These are phyloP conservation scores for Leishmania lainsoni DNA, from an alignment of 208 protist species.

Conservation along the genomic window DNA sequence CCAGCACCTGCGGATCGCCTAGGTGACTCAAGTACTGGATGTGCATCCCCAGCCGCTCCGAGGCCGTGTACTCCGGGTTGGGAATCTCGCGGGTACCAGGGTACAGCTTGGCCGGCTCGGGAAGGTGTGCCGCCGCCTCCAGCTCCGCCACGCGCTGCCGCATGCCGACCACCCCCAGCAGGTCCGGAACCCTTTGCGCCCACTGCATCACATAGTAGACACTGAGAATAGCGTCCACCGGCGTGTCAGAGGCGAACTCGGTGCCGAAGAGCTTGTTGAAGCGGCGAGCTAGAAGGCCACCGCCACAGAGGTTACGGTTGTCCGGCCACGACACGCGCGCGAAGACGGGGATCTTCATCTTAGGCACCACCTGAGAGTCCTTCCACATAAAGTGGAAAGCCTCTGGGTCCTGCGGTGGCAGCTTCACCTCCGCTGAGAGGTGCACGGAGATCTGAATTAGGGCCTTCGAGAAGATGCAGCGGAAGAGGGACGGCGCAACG, in stretches of 20 bases:
- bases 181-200: no score
- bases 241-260: constrained; percentile 84
- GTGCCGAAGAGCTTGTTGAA: constrained; percentile 76
- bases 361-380: constrained; percentile 81
- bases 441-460: constrained; percentile 84
- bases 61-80: constrained; percentile 85
- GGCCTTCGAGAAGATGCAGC: constrained; percentile 88
- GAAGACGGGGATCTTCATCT: constrained; percentile 89
- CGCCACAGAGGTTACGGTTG: constrained; percentile 65
- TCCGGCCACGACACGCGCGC: constrained; percentile 84
- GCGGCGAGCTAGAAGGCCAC: constrained; percentile 60
- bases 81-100: constrained; percentile 88
- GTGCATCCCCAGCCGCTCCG: constrained; percentile 90
- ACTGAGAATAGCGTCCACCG: constrained; percentile 74
- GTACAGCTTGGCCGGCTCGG: constrained; percentile 64
- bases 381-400: constrained; percentile 86
- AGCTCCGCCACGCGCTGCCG: constrained; percentile 78
- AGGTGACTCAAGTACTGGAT: constrained; percentile 87
- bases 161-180: constrained; percentile 70
- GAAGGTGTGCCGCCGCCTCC: constrained; percentile 42
- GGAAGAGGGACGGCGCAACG: constrained; percentile 82
- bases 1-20: constrained; percentile 69
- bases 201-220: constrained; percentile 41
- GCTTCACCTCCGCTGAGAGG: constrained; percentile 90
- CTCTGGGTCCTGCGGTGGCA: constrained; percentile 88